A percentile compares a stretch with the other conserved stretches of the same genome.
phyloP scores from a whole-genome alignment of 495 filamentous ascomycete genomes.

The Aspergillus bridgeri region DNA sequence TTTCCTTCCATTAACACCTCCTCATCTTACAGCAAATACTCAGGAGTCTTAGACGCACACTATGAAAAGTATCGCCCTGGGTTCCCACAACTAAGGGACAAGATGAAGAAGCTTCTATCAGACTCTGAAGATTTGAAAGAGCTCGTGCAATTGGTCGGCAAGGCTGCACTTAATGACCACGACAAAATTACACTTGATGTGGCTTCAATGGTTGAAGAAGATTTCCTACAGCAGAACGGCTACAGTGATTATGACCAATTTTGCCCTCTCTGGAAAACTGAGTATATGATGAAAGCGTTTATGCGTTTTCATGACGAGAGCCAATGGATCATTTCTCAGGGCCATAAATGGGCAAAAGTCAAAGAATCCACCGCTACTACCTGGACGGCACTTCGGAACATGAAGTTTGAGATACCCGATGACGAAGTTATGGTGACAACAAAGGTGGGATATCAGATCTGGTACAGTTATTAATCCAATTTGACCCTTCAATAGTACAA shows the following conservation, averaged over 20 bases:
- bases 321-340: slow-evolving; percentile 89
- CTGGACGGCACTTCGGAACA: slow-evolving; percentile 73
- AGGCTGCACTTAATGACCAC: slow-evolving; percentile 91
- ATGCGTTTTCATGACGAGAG: slow-evolving; percentile 96
- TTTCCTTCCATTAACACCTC: slow-evolving; percentile 98
- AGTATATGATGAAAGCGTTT: slow-evolving; percentile 99
- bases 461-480: too few relatives aligned
- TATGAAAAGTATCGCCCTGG: slow-evolving; percentile 91
- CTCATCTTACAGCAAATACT: slow-evolving; percentile 97
- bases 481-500: too few relatives aligned
- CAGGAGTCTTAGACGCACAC: slow-evolving; percentile 78
- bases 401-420: slow-evolving; percentile 93
- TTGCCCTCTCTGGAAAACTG: slow-evolving; percentile 98
- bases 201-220: slow-evolving; percentile 88
- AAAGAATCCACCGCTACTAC: slow-evolving; percentile 85
- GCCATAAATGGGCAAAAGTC: slow-evolving; percentile 86
- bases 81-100: slow-evolving; percentile 87
- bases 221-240: slow-evolving; percentile 98
- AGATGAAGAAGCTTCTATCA: slow-evolving; percentile 86
- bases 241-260: slow-evolving; percentile 99
- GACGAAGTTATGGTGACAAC: too few relatives aligned
- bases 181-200: slow-evolving; percentile 99
- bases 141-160: slow-evolving; percentile 97
- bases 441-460: too few relatives aligned
- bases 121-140: slow-evolving; percentile 97